phyloP scores from a whole-genome alignment of 176 grass and related monocot species.

The Bolboschoenus planiculmis region DNA sequence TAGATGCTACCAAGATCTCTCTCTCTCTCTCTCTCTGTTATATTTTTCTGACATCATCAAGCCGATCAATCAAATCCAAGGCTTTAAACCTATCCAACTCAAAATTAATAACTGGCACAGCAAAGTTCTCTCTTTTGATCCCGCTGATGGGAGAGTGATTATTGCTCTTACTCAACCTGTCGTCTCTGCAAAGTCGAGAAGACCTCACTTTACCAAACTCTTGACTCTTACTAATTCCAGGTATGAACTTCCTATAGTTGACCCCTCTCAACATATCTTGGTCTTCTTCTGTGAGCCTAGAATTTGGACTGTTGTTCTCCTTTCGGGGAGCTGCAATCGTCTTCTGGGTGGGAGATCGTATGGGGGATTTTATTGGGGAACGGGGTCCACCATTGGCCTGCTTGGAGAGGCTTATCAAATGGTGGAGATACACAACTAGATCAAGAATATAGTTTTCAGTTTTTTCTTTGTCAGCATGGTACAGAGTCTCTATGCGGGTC shows the following conservation, averaged over 20 bases:
- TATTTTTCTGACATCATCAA: conserved; percentile 53
- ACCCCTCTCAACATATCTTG: conserved; percentile 82
- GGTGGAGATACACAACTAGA: conserved; percentile 78
- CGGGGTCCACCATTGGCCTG: conserved; percentile 43
- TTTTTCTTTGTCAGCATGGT: conserved; percentile 86
- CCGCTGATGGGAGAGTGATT: conserved; percentile 62
- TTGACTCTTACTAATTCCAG: conserved; percentile 95
- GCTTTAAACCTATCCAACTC: conserved; percentile 72
- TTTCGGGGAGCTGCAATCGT: conserved; percentile 23
- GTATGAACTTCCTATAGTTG: conserved; percentile 62
- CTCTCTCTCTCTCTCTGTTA: conserved; percentile 15
- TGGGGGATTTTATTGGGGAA: conserved; percentile 86
- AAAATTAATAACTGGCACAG: conserved; percentile 75
- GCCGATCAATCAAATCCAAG: conserved; percentile 81
- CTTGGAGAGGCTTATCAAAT: conserved; percentile 78
- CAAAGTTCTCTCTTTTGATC: conserved; percentile 46
- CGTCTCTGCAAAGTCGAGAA: conserved; percentile 40
- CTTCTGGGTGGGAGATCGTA: conserved; percentile 54
- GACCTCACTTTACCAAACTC: conserved; percentile 57
- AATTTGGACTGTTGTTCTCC: conserved; percentile 35
- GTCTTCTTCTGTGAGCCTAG: conserved; percentile 71
- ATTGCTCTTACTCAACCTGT: conserved; percentile 89
- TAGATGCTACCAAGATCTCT: no score
- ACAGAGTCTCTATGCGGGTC: conserved; percentile 69
- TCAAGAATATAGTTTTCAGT: conserved; percentile 76